Base-by-base conservation (phyloP, 1,284 basidiomycete species). In the Naganishia liquefaciens region DNA sequence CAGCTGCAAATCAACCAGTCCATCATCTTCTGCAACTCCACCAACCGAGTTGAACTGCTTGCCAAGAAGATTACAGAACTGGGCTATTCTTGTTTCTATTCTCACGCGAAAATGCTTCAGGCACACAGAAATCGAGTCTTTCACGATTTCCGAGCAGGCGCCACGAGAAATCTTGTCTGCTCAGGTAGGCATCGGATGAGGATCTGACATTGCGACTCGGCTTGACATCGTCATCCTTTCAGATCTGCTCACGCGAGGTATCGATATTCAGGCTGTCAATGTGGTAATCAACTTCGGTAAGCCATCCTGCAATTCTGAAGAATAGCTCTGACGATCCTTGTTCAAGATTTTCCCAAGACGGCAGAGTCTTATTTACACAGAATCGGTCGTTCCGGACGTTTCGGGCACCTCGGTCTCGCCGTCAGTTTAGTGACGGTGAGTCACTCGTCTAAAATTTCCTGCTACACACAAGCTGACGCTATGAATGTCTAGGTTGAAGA, bases 61-160 rank as follows among this genome's bases (percentile, higher is more conserved):
- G 96, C 96, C 69, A 97, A 98, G 82, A 99, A 99, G 82, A 93
- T 99, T 72, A 99, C 95, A 21, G 95, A 99, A 75, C 88, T 98
- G 62, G 96, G 96, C 72, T 99, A 99, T 81, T 98, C 94, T 55
- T 99, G 96, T 84, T 99, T 99, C 86, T 99, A 97, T 84, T 98
- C 95, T 63, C 95, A 99, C 78, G 96, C 95, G 62, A 96, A 96
- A 82, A 99, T 99, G 96, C 88, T 97, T 19, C 96, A 99, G 81
- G 88, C 89, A 40, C 93, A 98, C 80, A 92, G 96, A 69, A 99
- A 99, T 82, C 89, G 95, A 75, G 96, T 99, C 71, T 99, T 99
- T 85, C 96, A 99, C 82, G 95, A 99, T 80, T 99, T 99, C 86
- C 88, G 95, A 71, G 93, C 93, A 75, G 95, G 95, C 70, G 92